These are phyloP conservation scores for Metschnikowia continentalis DNA, from an alignment of 805 yeast genomes.

Conservation along the genomic window DNA sequence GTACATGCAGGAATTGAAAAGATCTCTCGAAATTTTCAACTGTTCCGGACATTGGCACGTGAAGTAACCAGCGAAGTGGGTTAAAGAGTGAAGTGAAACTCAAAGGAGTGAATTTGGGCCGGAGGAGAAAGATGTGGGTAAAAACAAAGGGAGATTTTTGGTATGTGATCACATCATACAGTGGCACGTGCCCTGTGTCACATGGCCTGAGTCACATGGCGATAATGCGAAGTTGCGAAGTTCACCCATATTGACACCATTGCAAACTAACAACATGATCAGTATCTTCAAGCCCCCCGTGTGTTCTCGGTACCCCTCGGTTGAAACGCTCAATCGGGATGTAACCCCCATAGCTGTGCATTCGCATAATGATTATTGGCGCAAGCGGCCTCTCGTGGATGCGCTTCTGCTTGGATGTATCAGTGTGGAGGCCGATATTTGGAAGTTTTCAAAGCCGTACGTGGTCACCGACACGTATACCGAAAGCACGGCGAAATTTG, in stretches of 20 bases:
- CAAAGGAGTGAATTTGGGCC: too few relatives aligned
- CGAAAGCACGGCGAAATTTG: conserved; percentile 18
- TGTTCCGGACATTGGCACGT: not conserved
- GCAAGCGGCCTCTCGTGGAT: conserved; percentile 52
- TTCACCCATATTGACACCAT: not conserved
- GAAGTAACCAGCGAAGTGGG: not conserved
- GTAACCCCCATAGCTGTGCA: conserved; percentile 47
- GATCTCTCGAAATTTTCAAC: not conserved
- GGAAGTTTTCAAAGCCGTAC: conserved; percentile 41
- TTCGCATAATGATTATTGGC: conserved; percentile 71
- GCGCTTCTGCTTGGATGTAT: conserved; percentile 53
- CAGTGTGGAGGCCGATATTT: conserved; percentile 66
- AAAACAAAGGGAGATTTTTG: not conserved
- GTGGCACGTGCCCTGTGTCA: too few relatives aligned
- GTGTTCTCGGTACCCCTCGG: conserved; percentile 4
- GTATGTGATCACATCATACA: too few relatives aligned
- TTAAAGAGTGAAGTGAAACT: not conserved
- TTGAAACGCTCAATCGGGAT: conserved; percentile 32
- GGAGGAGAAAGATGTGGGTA: not conserved
- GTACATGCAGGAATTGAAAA: not conserved
- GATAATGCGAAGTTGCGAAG: not conserved
- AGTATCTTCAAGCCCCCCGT: conserved; percentile 8
- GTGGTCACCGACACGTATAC: conserved; percentile 26
- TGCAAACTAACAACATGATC: conserved; percentile 8
- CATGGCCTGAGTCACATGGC: not conserved